Percentiles rank a stretch among this genome's conserved stretches.
These are phyloP conservation scores for Arthroderma uncinatum DNA, from an alignment of 2,329 filamentous ascomycete species.

Conservation along the genomic window DNA sequence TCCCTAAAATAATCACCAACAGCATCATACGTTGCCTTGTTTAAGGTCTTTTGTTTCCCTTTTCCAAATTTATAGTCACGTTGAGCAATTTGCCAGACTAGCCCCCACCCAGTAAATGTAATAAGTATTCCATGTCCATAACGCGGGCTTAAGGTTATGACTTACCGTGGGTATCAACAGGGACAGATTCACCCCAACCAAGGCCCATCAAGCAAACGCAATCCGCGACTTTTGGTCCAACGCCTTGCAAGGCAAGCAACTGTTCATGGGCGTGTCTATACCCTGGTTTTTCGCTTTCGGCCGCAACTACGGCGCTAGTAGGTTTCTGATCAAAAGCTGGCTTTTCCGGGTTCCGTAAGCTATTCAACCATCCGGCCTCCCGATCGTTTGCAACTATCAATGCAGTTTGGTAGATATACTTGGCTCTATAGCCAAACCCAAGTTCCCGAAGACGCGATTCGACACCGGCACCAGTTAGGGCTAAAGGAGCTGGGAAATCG, in stretches of 20 bases:
- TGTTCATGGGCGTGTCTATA: slow-evolving; percentile 73
- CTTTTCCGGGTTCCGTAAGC: slow-evolving; percentile 64
- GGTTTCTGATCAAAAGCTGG: slow-evolving; percentile 45
- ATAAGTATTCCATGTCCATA: neutral
- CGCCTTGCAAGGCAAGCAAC: slow-evolving; percentile 68
- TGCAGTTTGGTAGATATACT: slow-evolving; percentile 82
- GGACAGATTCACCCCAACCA: slow-evolving; percentile 89
- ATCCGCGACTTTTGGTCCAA: slow-evolving; percentile 93
- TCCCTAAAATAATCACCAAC: slow-evolving; percentile 80
- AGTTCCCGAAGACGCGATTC: slow-evolving; percentile 69
- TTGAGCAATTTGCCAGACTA: slow-evolving; percentile 94
- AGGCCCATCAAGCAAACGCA: slow-evolving; percentile 95
- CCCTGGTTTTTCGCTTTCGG: slow-evolving; percentile 42
- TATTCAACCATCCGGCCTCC: slow-evolving; percentile 63
- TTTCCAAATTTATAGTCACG: slow-evolving; percentile 88
- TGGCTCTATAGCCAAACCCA: slow-evolving; percentile 89
- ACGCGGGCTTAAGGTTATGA: neutral
- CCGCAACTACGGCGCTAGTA: slow-evolving; percentile 29
- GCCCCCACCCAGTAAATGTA: slow-evolving; percentile 4
- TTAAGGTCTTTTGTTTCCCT: slow-evolving; percentile 72
- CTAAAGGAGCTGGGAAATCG: slow-evolving; percentile 70
- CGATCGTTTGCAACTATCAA: slow-evolving; percentile 56
- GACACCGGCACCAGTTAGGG: slow-evolving; percentile 61
- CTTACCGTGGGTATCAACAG: slow-evolving; percentile 77
- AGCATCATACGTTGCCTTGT: slow-evolving; percentile 76